Evolutionary conservation across 2,329 filamentous ascomycete species (phyloP), one percentile per base, ranked within the genome.

Genomic region (Epichloe coenophiala): DNA sequence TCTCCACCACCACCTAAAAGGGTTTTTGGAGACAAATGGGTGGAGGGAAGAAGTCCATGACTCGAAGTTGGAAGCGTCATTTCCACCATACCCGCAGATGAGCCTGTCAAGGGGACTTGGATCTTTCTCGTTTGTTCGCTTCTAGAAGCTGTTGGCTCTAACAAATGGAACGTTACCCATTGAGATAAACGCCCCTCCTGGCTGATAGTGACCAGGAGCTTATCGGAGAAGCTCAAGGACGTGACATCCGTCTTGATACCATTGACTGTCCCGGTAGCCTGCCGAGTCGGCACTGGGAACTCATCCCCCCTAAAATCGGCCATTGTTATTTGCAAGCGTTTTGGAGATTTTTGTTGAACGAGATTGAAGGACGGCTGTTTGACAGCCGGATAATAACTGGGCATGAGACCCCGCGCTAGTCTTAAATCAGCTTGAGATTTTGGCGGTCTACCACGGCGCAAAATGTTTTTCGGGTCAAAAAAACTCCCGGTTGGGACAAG

Each of bases 161-260:
- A 6, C 31, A 9, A 33, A 23, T 41, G 45, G 4, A 15, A 31
- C 63, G 71, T 49, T 73, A 96, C 89, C 93, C 93, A 98, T 74
- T 97, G 93, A 19, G 87, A 86, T 45, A 97, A 70, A 52, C 84
- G 79, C 6, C 90, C 91, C 54, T 84, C 79, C 69, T 97, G 93
- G 0, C 86, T 87, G 53, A 97, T 77, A 1, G 89, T 96, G 55
- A 98, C 72, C 59, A 98, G 70, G 59, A 98, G 88, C 68, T 88
- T 95, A 75, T 97, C 93, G 8, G 83, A 76, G 68, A 97, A 97
- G 59, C 75, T 80, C 49, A 89, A 73, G 11, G 76, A 76, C 40
- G 80, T 82, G 36, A 87, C 83, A 56, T 88, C 81, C 1, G 93
- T 97, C 37, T 75, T 66, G 21, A 83, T 66, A 35, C 80, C 81